Conservation (phyloP, 331 rosid genomes). For the Quercus lobata region DNA sequence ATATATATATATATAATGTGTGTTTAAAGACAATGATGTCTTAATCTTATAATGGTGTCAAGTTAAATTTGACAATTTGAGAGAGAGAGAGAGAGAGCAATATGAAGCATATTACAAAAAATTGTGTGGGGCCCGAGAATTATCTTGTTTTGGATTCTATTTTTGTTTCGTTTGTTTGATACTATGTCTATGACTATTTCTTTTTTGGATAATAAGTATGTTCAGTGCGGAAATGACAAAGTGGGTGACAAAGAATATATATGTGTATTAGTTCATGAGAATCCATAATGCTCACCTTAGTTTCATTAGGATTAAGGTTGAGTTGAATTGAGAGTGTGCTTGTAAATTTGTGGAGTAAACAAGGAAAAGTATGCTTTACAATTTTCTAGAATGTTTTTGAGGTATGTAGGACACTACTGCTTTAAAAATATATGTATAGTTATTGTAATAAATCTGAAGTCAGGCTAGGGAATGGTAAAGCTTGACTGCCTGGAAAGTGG, state of each 20-base stretch:
- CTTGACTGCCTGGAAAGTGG: neutral
- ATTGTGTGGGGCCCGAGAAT: neutral
- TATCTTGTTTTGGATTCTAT: neutral
- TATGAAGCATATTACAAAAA: neutral
- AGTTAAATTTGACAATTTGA: neutral
- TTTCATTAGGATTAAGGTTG: neutral
- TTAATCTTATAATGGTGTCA: neutral
- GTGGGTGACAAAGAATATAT: neutral
- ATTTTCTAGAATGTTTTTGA: neutral
- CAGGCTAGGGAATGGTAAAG: neutral
- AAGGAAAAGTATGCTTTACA: neutral
- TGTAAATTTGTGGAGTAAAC: neutral
- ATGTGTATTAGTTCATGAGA: neutral
- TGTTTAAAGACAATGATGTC: neutral
- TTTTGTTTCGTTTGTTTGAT: too few species aligned
- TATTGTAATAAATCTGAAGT: neutral
- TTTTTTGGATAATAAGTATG: too few species aligned
- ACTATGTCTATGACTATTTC: neutral
- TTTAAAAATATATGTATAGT: neutral
- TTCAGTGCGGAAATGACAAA: neutral
- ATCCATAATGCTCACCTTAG: neutral
- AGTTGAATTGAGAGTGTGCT: neutral
- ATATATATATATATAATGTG: too few species aligned
- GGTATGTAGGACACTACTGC: neutral
- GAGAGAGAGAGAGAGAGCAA: neutral